phyloP scores from a whole-genome alignment of 768 basidiomycete species.

The Trichaptum fuscoviolaceum region DNA sequence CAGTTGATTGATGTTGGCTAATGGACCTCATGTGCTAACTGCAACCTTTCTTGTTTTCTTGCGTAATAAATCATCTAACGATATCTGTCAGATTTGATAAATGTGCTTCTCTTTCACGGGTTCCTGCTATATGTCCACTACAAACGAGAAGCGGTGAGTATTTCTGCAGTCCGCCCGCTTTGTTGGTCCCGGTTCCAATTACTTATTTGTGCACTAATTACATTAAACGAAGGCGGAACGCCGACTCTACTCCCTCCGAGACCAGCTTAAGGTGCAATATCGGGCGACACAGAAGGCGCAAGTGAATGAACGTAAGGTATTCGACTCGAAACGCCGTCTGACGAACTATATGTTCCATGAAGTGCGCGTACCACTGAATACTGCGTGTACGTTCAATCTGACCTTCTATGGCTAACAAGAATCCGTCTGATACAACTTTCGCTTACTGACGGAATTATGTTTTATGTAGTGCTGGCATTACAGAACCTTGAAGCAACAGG shows the following conservation, averaged over 20 bases:
- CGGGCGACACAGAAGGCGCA: slow-evolving; percentile 57
- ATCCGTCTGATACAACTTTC: not conserved
- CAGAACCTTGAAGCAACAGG: slow-evolving; percentile 37
- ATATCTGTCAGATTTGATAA: slow-evolving; percentile 45
- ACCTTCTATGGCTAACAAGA: not conserved
- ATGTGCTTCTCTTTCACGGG: slow-evolving; percentile 71
- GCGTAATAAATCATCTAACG: not conserved
- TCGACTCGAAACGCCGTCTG: slow-evolving; percentile 28
- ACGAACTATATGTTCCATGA: slow-evolving; percentile 38
- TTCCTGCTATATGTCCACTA: slow-evolving; percentile 82
- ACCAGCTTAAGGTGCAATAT: slow-evolving; percentile 73
- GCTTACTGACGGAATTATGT: not conserved
- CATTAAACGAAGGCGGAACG: slow-evolving; percentile 38
- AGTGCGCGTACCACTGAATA: slow-evolving; percentile 43
- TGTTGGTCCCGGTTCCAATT: not conserved
- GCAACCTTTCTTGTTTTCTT: slow-evolving; percentile 8
- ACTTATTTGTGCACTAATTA: not conserved
- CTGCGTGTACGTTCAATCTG: slow-evolving; percentile 23
- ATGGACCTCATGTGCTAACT: not conserved
- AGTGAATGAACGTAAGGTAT: slow-evolving; percentile 62
- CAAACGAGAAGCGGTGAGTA: slow-evolving; percentile 53
- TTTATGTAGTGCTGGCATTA: slow-evolving; percentile 27
- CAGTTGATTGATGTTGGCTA: not conserved
- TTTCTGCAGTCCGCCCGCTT: not conserved
- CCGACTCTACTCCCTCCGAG: slow-evolving; percentile 60